Evolutionary conservation across 768 basidiomycete species (phyloP).

Genomic region (Suillus sp.): DNA sequence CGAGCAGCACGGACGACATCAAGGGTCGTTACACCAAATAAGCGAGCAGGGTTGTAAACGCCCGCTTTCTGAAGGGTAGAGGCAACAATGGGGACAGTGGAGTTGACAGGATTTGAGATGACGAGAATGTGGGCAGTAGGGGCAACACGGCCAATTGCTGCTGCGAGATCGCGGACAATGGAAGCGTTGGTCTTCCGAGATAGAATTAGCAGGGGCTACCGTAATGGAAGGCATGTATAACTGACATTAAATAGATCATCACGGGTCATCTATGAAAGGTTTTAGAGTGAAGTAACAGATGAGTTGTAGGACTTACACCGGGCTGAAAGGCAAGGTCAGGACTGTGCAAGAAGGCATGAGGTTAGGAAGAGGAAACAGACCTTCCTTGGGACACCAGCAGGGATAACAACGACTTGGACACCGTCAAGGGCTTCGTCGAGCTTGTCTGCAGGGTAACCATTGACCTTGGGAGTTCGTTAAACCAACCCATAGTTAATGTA

Average conservation of each 20-base stretch:
- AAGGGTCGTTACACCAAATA: slow-evolving; percentile 98
- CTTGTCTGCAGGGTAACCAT: slow-evolving; percentile 81
- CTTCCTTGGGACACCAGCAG: slow-evolving; percentile 99
- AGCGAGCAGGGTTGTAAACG: slow-evolving; percentile 82
- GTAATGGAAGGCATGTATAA: slow-evolving; percentile 11
- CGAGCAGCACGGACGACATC: slow-evolving; percentile 96
- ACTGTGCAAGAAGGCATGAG: slow-evolving; percentile 6
- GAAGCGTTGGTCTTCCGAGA: slow-evolving; percentile 85
- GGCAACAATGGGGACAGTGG: slow-evolving; percentile 96
- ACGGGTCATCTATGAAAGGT: slow-evolving; percentile 80
- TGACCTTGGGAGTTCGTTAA: slow-evolving; percentile 49
- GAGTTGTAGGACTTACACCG: slow-evolving; percentile 60
- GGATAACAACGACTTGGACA: slow-evolving; percentile 92
- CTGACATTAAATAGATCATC: slow-evolving; percentile 94
- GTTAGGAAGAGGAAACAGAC: slow-evolving; percentile 42
- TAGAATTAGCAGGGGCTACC: slow-evolving; percentile 4
- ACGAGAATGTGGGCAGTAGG: slow-evolving; percentile 93
- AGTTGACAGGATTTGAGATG: slow-evolving; percentile 99
- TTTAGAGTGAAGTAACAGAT: slow-evolving; percentile 28
- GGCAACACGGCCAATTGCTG: slow-evolving; percentile 80
- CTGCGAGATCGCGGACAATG: slow-evolving; percentile 94
- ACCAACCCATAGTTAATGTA: slow-evolving; percentile 9
- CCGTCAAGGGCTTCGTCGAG: slow-evolving; percentile 89
- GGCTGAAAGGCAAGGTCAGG: slow-evolving; percentile 54
- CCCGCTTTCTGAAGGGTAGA: slow-evolving; percentile 89